Conservation (phyloP, 2,329 filamentous ascomycete genomes). For the Fusarium bulbicola region DNA sequence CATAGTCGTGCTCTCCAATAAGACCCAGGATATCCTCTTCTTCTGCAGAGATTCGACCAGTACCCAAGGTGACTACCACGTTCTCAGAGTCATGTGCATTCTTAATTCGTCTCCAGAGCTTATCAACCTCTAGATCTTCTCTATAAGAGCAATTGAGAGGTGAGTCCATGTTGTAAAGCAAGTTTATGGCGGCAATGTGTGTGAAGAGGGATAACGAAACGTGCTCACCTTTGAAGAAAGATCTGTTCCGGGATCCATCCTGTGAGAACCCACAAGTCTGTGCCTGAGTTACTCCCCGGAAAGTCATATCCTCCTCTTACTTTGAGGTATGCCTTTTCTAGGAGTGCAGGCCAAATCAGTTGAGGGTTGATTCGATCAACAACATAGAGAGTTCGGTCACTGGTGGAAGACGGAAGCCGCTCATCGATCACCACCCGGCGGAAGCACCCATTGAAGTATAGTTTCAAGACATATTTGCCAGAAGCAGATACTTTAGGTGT, state of each 20-base stretch:
- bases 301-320: slow-evolving; percentile 97
- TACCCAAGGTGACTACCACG: slow-evolving; percentile 89
- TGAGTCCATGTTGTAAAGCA: background rate
- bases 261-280: slow-evolving; percentile 89
- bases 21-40: slow-evolving; percentile 86
- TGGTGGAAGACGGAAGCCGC: slow-evolving; percentile 80
- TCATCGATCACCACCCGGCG: slow-evolving; percentile 91
- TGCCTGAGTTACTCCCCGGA: slow-evolving; percentile 95
- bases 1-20: slow-evolving; percentile 93
- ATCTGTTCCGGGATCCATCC: slow-evolving; percentile 98
- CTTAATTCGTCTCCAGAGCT: slow-evolving; percentile 81
- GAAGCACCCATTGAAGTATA: slow-evolving; percentile 96
- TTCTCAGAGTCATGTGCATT: slow-evolving; percentile 80
- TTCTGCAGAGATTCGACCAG: slow-evolving; percentile 78
- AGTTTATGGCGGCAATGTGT: background rate
- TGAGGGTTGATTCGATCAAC: slow-evolving; percentile 83
- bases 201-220: background rate
- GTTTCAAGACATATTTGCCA: slow-evolving; percentile 90
- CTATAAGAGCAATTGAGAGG: slow-evolving; percentile 51
- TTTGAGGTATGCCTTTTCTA: slow-evolving; percentile 97
- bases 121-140: slow-evolving; percentile 79
- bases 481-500: slow-evolving; percentile 74
- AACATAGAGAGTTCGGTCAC: slow-evolving; percentile 81
- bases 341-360: slow-evolving; percentile 89
- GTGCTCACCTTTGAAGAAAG: slow-evolving; percentile 76